Base-by-base conservation (phyloP, 495 filamentous ascomycete genomes). In the Eremomyces bilateralis region DNA sequence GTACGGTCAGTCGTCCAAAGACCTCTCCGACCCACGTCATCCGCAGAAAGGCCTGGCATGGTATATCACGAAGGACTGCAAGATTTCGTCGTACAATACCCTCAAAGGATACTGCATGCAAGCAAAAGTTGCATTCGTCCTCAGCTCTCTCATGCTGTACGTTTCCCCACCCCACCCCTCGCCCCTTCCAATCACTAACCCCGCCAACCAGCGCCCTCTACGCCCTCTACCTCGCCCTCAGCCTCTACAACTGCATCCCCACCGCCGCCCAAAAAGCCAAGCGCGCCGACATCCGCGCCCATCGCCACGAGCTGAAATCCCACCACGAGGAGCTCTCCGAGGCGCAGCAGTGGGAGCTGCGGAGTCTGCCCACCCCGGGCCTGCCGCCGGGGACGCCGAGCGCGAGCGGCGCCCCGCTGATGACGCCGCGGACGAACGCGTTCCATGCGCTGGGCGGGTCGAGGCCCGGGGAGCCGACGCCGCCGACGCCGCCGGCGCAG, bases 1-100 rank as follows among this genome's bases (percentile, higher is more conserved):
- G 40, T 64, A 69, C 37, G 73, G 65, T 33, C 83, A 94, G 49
- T 72, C 76, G 21, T 77, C 77, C 8, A 69, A 74, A 21, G 83
- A 94, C 49, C 76, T 66, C 50, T 75, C 70, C 27, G 82, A 94
- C 50, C 64, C 74, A 4, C 44, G 61, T 3, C 69, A 76, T 39
- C 71, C 67, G 4, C 73, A 79, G 41, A 58, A 61, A 4, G 67
- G 72, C 1, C 58, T 80, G 3, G 67, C 71, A 10, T 94, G 83
- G 83, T 92, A 90, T 46, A 70, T 94, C 44, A 67, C 70, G 24
- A 77, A 80, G 48, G 65, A 61, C 41, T 94, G 83, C 53, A 63
- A 49, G 29, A 65, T 82, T 10, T 76, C 77, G 0, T 53, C 50
- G 15, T 50, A 61, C 4, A 53, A 55, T 25, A 53, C 49, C 8